A percentile compares a stretch with the other conserved stretches of the same genome.
Evolutionary conservation across 805 yeast species (phyloP).

Genomic region (Candida nanaspora): DNA sequence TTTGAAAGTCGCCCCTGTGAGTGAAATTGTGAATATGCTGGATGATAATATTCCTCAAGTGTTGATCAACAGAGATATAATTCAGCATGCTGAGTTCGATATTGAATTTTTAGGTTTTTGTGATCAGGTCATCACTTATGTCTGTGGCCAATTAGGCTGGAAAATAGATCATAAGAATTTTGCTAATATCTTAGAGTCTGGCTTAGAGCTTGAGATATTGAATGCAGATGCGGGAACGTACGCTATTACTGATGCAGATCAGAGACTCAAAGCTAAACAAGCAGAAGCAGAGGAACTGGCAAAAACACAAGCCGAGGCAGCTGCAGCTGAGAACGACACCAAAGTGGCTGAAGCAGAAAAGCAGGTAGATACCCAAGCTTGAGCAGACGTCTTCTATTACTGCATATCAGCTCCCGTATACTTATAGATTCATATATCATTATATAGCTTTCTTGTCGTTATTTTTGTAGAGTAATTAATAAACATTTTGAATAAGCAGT

Average conservation of each 20-base stretch:
- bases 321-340: not conserved
- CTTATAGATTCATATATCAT: not conserved
- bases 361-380: too few relatives aligned
- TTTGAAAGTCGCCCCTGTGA: conserved; percentile 85
- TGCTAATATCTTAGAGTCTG: conserved; percentile 26
- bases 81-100: conserved; percentile 73
- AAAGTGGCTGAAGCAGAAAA: not conserved
- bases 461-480: too few relatives aligned
- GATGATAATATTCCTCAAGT: conserved; percentile 76
- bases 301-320: not conserved
- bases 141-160: conserved; percentile 52
- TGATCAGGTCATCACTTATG: conserved; percentile 70
- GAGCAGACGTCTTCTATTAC: too few relatives aligned
- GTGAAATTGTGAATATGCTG: conserved; percentile 73
- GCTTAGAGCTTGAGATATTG: conserved; percentile 19
- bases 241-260: conserved; percentile 23
- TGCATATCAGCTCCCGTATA: too few relatives aligned
- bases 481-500: too few relatives aligned
- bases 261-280: conserved; percentile 15
- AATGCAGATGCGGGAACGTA: conserved; percentile 28
- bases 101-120: conserved; percentile 70
- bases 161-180: conserved; percentile 48
- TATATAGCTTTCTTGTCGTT: too few relatives aligned
- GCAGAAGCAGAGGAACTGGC: conserved; percentile 1
- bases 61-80: conserved; percentile 69